Evolutionary conservation across 371 early-diverging fungal genomes (phyloP).

Genomic region (Umbelopsis sp.): DNA sequence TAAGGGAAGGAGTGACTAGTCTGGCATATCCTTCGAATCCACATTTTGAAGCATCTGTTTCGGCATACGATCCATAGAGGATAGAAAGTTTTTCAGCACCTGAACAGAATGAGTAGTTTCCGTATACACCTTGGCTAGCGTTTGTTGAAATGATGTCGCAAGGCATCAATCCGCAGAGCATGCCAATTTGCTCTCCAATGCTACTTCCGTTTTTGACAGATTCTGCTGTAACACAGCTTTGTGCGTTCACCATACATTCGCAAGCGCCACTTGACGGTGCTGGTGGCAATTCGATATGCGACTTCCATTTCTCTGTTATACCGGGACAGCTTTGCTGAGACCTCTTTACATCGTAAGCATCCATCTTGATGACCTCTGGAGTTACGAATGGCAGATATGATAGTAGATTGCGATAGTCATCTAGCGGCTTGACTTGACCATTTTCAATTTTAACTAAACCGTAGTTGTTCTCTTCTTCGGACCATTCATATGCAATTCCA

Average conservation of each 20-base stretch:
- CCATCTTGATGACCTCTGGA: slow-evolving; percentile 36
- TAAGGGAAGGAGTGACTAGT: slow-evolving; percentile 28
- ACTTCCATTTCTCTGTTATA: slow-evolving; percentile 44
- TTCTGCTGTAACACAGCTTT: slow-evolving; percentile 43
- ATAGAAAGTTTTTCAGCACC: slow-evolving; percentile 31
- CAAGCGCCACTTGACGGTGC: slow-evolving; percentile 60
- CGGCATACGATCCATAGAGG: slow-evolving; percentile 9
- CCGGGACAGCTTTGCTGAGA: slow-evolving; percentile 47
- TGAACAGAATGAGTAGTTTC: slow-evolving; percentile 39
- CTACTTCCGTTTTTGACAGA: slow-evolving; percentile 28
- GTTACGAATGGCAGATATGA: slow-evolving; percentile 23
- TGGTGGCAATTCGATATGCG: slow-evolving; percentile 47
- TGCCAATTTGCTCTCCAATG: slow-evolving; percentile 32
- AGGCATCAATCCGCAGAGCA: slow-evolving; percentile 37
- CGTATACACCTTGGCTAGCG: slow-evolving; percentile 40
- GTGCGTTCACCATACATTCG: slow-evolving; percentile 55
- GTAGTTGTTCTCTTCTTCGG: slow-evolving; percentile 66
- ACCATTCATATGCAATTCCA: slow-evolving; percentile 69
- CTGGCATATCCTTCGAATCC: slow-evolving; percentile 46
- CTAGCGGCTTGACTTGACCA: slow-evolving; percentile 27
- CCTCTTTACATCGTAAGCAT: slow-evolving; percentile 28
- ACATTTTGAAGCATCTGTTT: slow-evolving; percentile 24
- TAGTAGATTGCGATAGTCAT: slow-evolving; percentile 38
- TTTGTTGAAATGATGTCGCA: slow-evolving; percentile 42
- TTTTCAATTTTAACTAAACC: slow-evolving; percentile 57